Evolutionary conservation across 257 asterid species (phyloP), one percentile per base, ranked within the genome.

Genomic region (Solanum neorickii): DNA sequence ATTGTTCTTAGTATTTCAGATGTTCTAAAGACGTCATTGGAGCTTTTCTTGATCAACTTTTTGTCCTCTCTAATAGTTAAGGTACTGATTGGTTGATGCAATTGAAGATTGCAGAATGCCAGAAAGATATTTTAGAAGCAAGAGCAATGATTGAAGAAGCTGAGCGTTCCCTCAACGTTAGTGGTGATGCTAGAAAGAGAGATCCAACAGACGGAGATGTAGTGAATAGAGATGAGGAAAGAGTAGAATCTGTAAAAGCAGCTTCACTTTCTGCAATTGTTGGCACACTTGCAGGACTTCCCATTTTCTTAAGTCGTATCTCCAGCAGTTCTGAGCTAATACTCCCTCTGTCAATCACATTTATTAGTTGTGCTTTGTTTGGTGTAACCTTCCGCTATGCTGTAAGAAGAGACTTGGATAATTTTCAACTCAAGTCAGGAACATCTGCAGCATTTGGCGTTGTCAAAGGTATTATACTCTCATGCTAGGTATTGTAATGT

Each of bases 381-480:
- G 99, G 99, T 60, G 96, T 93, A 41, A 97, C 99, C 86, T 96
- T 91, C 83, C 95, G 99, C 10, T 95, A 95, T 92, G 98, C 95
- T 12, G 83, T 97, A 70, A 92, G 99, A 91, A 90, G 98, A 90
- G 97, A 97, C 90, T 89, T 95, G 93, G 98, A 95, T 83, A 88
- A 96, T 90, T 90, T 91, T 88, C 97, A 96, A 66, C 95, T 96
- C 83, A 97, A 97, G 91, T 89, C 98, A 12, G 99, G 99, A 88
- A 91, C 96, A 52, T 88, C 94, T 47, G 97, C 98, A 33, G 99
- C 98, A 60, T 97, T 97, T 89, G 99, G 94, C 84, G 39, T 94
- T 56, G 96, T 92, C 59, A 97, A 93, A 93, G 99, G 99, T 97
- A 92, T 42, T 18, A 49, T 82, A 27, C 41, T 20, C 44, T 49